phyloP scores from a whole-genome alignment of 2,329 filamentous ascomycete species.

The Colletotrichum sp. region DNA sequence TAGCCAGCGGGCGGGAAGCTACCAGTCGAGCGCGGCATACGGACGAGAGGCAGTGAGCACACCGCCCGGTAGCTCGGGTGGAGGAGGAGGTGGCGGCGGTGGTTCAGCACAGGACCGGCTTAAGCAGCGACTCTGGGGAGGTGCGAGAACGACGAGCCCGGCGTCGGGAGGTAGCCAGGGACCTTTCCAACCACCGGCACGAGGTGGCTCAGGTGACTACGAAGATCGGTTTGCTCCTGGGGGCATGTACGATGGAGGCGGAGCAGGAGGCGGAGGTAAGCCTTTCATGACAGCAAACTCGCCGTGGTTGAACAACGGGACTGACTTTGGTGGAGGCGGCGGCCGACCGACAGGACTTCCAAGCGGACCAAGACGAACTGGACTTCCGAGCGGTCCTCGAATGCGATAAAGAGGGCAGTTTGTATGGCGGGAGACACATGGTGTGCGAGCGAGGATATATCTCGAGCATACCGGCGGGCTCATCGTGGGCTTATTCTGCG shows the following conservation, averaged over 20 bases:
- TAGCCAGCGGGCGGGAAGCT: slow-evolving; percentile 76
- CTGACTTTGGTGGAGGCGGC: slow-evolving; percentile 39
- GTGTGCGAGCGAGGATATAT: background rate
- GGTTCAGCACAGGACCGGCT: slow-evolving; percentile 79
- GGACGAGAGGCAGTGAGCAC: slow-evolving; percentile 29
- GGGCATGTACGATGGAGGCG: slow-evolving; percentile 45
- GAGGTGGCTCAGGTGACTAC: slow-evolving; percentile 37
- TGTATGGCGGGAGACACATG: background rate
- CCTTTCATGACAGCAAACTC: slow-evolving; percentile 50
- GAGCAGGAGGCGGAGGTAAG: slow-evolving; percentile 35
- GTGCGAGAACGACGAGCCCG: slow-evolving; percentile 62
- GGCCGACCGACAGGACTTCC: slow-evolving; percentile 48
- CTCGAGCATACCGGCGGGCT: background rate
- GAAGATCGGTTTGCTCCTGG: slow-evolving; percentile 53
- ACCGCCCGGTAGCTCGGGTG: slow-evolving; percentile 36
- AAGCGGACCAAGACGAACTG: slow-evolving; percentile 45
- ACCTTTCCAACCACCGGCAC: slow-evolving; percentile 52
- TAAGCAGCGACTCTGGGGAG: slow-evolving; percentile 77
- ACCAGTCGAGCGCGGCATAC: slow-evolving; percentile 58
- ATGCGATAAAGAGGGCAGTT: slow-evolving; percentile 41
- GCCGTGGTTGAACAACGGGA: slow-evolving; percentile 50
- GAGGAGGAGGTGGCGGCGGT: slow-evolving; percentile 38
- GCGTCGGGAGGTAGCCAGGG: slow-evolving; percentile 39
- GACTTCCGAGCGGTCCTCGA: slow-evolving; percentile 35
- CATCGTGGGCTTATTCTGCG: background rate